A percentile compares a stretch with the other conserved stretches of the same genome.
Conservation (phyloP, 2,329 filamentous ascomycete genomes). For the Penicillium sp. region DNA sequence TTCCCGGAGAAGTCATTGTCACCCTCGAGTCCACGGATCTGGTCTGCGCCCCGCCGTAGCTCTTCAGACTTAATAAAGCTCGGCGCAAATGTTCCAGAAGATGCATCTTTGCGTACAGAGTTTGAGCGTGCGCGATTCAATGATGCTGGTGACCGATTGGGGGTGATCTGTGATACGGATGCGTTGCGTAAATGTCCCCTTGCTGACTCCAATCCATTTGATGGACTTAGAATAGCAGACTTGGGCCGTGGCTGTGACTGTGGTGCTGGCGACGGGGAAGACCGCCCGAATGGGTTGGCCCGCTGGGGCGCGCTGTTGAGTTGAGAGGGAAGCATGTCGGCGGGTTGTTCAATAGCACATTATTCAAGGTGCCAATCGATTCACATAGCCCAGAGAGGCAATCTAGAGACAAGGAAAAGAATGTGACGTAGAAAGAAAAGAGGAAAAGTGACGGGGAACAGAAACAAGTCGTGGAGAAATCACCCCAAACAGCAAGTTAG, state of each 20-base stretch:
- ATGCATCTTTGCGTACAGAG: constrained; percentile 65
- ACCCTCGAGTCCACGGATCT: constrained; percentile 77
- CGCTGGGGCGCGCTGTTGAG: constrained; percentile 70
- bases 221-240: constrained; percentile 71
- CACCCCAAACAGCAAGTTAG: constrained; percentile 9
- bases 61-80: constrained; percentile 93
- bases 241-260: constrained; percentile 61
- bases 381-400: constrained; percentile 22
- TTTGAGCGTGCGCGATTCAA: constrained; percentile 54
- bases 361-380: constrained; percentile 23
- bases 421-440: not conserved
- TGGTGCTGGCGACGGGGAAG: constrained; percentile 64
- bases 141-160: constrained; percentile 46
- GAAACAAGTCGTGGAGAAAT: constrained; percentile 4
- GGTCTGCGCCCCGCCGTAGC: constrained; percentile 59
- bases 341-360: constrained; percentile 31
- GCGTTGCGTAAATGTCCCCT: constrained; percentile 67
- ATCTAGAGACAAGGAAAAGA: not conserved
- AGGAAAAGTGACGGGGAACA: constrained; percentile 1
- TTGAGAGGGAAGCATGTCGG: constrained; percentile 57
- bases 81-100: constrained; percentile 86
- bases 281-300: constrained; percentile 77
- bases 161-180: constrained; percentile 63
- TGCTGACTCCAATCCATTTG: constrained; percentile 45
- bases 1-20: constrained; percentile 99